Conservation (phyloP, 371 early-diverging fungal species). For the Rhizopus delemar region DNA sequence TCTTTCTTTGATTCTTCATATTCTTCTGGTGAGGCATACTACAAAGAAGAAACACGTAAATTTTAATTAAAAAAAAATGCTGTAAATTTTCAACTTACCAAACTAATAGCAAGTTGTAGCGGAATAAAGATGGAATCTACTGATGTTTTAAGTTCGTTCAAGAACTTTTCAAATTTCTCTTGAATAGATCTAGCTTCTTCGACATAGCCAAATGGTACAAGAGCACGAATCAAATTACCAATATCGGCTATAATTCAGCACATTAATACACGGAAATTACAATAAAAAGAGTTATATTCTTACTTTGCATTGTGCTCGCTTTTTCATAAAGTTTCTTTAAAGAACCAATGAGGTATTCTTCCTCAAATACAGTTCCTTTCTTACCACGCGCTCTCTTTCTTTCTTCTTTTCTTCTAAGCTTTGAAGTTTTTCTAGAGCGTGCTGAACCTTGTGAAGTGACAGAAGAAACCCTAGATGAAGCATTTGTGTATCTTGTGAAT, state of each 20-base stretch:
- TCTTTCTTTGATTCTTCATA: constrained; percentile 37
- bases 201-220: constrained; percentile 47
- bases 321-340: constrained; percentile 57
- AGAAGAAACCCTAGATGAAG: constrained; percentile 59
- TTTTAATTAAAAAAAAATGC: not conserved
- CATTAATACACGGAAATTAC: not conserved
- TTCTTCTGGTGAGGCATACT: constrained; percentile 49
- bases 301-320: constrained; percentile 48
- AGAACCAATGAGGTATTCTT: constrained; percentile 83
- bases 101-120: constrained; percentile 36
- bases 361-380: constrained; percentile 87
- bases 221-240: constrained; percentile 39
- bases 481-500: constrained; percentile 74
- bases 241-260: constrained; percentile 36
- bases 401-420: constrained; percentile 69
- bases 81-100: constrained; percentile 27
- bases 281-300: not conserved
- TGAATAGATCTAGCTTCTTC: constrained; percentile 52
- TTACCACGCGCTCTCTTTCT: constrained; percentile 82
- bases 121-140: constrained; percentile 49
- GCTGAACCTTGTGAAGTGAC: constrained; percentile 44
- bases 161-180: constrained; percentile 41
- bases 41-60: constrained; percentile 1
- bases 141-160: constrained; percentile 32
- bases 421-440: constrained; percentile 66